Conservation (phyloP, 352 stramenopile genomes). For the Globisporangium mamillatum region DNA sequence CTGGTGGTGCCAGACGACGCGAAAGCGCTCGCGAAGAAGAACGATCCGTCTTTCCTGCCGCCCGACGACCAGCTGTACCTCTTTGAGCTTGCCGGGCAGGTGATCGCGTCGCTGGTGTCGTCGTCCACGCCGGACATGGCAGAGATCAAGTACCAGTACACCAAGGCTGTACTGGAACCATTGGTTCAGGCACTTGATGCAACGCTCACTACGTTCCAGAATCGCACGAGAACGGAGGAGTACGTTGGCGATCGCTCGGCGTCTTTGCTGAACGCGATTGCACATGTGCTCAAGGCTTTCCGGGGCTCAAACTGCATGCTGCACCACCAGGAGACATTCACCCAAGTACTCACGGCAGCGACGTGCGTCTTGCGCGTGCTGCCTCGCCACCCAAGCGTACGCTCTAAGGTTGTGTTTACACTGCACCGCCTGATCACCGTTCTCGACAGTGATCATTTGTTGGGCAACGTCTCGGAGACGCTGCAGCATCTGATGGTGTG, state of each 20-base stretch:
- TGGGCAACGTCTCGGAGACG: constrained; percentile 55
- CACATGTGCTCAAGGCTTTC: constrained; percentile 82
- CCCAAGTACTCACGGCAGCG: constrained; percentile 60
- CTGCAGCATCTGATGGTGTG: constrained; percentile 62
- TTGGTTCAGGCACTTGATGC: constrained; percentile 60
- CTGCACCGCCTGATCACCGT: constrained; percentile 76
- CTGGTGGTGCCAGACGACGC: constrained; percentile 52
- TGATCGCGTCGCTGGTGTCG: constrained; percentile 63
- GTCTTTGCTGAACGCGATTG: constrained; percentile 71
- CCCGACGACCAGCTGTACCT: constrained; percentile 84
- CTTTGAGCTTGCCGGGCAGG: constrained; percentile 81
- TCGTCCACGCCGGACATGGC: constrained; percentile 31
- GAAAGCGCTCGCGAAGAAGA: constrained; percentile 30
- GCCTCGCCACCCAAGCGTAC: constrained; percentile 43
- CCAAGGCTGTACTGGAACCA: constrained; percentile 67
- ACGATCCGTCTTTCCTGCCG: constrained; percentile 51
- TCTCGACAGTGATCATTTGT: constrained; percentile 67
- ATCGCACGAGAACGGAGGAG: constrained; percentile 31
- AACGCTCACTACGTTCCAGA: constrained; percentile 36
- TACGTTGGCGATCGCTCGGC: constrained; percentile 50
- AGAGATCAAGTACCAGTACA: constrained; percentile 77
- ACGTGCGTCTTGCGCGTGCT: constrained; percentile 59
- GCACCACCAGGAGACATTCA: constrained; percentile 77
- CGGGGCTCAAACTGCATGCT: constrained; percentile 68
- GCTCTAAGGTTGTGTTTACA: constrained; percentile 80